Evolutionary conservation across 2,329 filamentous ascomycete genomes (phyloP).

Genomic region (Tolypocladium nubicola): DNA sequence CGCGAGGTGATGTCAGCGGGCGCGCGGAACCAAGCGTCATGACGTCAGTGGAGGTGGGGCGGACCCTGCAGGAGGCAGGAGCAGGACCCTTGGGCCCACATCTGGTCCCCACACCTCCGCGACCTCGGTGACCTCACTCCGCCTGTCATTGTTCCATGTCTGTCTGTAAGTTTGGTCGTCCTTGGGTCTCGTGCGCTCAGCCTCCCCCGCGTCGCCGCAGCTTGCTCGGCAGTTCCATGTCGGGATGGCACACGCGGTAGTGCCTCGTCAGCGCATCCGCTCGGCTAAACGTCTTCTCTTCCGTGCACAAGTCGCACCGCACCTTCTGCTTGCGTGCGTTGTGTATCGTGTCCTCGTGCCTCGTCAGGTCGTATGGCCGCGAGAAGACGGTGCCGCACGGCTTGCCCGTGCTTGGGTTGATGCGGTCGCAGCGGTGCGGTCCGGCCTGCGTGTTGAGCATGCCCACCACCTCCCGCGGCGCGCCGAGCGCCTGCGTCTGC

Average conservation of each 20-base stretch:
- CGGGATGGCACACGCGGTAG: constrained; percentile 88
- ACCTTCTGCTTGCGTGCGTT: constrained; percentile 92
- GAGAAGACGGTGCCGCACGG: constrained; percentile 93
- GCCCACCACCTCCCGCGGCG: constrained; percentile 18
- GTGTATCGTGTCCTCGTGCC: constrained; percentile 96
- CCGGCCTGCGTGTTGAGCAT: constrained; percentile 78
- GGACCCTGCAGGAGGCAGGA: constrained; percentile 18
- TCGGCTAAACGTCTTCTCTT: constrained; percentile 94
- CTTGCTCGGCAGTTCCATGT: constrained; percentile 69
- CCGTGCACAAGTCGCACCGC: constrained; percentile 81
- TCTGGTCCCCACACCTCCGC: background rate
- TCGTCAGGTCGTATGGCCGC: constrained; percentile 87
- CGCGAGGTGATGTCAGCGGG: constrained; percentile 14
- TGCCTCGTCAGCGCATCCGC: constrained; percentile 91
- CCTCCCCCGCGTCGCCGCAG: constrained; percentile 23
- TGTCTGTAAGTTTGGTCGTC: no score
- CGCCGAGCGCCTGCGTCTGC: constrained; percentile 44
- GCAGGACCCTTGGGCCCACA: constrained; percentile 14
- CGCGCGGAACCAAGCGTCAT: constrained; percentile 6
- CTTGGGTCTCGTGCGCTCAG: constrained; percentile 1
- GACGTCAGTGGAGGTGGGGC: constrained; percentile 15
- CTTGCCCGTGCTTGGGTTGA: constrained; percentile 91
- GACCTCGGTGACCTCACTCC: background rate
- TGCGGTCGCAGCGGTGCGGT: constrained; percentile 83
- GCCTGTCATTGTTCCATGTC: no score